Evolutionary conservation across 306 rosid genomes (phyloP).

Genomic region (Luffa aegyptiaca): DNA sequence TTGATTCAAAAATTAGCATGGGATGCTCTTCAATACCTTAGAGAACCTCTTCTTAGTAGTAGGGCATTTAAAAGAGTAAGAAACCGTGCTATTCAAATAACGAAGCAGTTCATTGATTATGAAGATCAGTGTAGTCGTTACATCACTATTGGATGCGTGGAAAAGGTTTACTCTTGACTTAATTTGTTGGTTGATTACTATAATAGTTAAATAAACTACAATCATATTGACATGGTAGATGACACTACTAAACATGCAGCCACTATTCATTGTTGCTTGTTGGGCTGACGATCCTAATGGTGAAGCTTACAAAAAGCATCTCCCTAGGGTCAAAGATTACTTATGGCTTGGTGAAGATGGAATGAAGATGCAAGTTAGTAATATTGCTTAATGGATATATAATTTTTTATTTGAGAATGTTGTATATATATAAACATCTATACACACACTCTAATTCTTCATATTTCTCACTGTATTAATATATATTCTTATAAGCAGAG

Average conservation of each 20-base stretch:
- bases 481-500: constrained; percentile 20
- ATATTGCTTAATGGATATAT: too few species aligned
- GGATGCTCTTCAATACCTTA: constrained; percentile 19
- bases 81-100: constrained; percentile 18
- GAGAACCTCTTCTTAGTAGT: constrained; percentile 20
- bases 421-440: too few species aligned
- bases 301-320: constrained; percentile 81
- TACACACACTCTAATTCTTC: too few species aligned
- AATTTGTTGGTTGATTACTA: background rate
- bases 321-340: constrained; percentile 73
- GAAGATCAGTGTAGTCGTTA: constrained; percentile 9
- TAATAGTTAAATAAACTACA: background rate
- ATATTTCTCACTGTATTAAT: constrained; percentile 12
- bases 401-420: too few species aligned
- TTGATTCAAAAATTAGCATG: constrained; percentile 23
- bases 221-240: background rate
- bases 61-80: constrained; percentile 26
- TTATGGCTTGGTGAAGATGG: constrained; percentile 96
- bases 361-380: constrained; percentile 81
- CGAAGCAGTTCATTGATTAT: constrained; percentile 21
- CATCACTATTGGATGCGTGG: background rate
- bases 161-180: background rate
- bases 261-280: constrained; percentile 77
- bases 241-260: constrained; percentile 30
- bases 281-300: constrained; percentile 88